Evolutionary conservation across 2,329 filamentous ascomycete genomes (phyloP), one percentile per base, ranked within the genome.

Genomic region (Colletotrichum chrysophilum): DNA sequence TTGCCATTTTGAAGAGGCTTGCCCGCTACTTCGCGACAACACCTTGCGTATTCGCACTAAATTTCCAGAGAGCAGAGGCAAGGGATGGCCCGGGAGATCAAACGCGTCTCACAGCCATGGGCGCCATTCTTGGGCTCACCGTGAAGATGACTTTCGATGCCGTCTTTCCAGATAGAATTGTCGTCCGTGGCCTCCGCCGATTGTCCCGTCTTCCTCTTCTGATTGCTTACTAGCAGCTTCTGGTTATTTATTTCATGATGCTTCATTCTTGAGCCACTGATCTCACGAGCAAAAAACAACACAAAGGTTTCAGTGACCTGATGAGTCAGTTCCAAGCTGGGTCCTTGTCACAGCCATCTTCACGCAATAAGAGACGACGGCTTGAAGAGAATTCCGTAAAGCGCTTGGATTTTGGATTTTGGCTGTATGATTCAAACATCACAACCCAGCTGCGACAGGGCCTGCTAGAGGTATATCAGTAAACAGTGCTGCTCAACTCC

Each of bases 341-440:
- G 18, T n/a, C 18, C 18, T 4, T 7, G 38, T 0, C 38, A 48
- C 38, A 2, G 18, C 38, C 18, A 48, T 48, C 18, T 48, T 3
- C 0, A 48, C 1, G 18, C 5, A 0, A 48, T 3, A 48, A 12
- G 1, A 48, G 0, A 2, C 38, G 18, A 6, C 1, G 38, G 18
- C 4, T 48, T 7, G 18, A n/a, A n/a, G 3, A 7, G 38, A 48
- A n/a, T 3, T 48, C 18, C 3, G 9, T 12, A n/a, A 48, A 48
- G 38, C 38, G 3, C 21, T n/a, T n/a, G n/a, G n/a, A n/a, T n/a
- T 0, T 48, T 1, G 0, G 0, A 7, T 1, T n/a, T 10, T 3
- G 38, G 18, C 38, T 48, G 18, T 0, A n/a, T 21, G 38, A n/a
- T 48, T 0, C 5, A 2, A 0, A 52, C 5, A 13, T 0, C 10